Conservation (phyloP, 1,139 yeast genomes). For the Kurtzmaniella natalensis region DNA sequence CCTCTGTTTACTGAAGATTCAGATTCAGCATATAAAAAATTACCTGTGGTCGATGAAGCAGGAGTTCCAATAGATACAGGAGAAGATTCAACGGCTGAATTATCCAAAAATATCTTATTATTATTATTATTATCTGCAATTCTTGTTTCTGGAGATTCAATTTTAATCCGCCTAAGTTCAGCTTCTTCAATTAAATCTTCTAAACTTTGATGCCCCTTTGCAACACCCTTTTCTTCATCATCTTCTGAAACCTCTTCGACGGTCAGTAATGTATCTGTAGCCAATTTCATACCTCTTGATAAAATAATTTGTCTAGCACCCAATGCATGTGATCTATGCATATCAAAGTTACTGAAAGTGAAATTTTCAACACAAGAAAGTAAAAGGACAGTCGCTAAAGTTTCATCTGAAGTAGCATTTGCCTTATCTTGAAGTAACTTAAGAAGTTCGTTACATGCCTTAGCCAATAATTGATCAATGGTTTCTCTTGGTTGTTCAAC, state of each 20-base stretch:
- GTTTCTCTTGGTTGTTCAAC: constrained; percentile 39
- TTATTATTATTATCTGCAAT: neutral
- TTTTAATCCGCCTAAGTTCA: no score
- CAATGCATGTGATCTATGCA: constrained; percentile 61
- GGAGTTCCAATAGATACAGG: neutral
- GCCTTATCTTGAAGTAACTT: constrained; percentile 45
- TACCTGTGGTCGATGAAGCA: neutral
- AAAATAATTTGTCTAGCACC: constrained; percentile 69
- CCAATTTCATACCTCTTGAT: constrained; percentile 42
- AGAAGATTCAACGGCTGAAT: neutral
- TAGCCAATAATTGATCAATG: constrained; percentile 46
- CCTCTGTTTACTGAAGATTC: neutral
- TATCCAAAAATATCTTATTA: neutral
- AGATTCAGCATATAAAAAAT: neutral
- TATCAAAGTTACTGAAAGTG: constrained; percentile 40
- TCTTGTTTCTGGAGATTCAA: neutral
- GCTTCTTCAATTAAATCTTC: neutral
- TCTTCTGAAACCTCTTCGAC: constrained; percentile 5
- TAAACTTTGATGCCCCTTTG: neutral
- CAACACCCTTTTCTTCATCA: neutral
- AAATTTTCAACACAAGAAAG: constrained; percentile 63
- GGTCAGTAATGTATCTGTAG: constrained; percentile 3
- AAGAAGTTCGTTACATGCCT: constrained; percentile 57
- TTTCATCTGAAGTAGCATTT: constrained; percentile 59
- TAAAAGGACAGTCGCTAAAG: constrained; percentile 60